Percentiles rank a stretch among this genome's conserved stretches.
These are phyloP conservation scores for Lasiosphaeria hispida DNA, from an alignment of 495 filamentous ascomycete genomes.

Conservation along the genomic window DNA sequence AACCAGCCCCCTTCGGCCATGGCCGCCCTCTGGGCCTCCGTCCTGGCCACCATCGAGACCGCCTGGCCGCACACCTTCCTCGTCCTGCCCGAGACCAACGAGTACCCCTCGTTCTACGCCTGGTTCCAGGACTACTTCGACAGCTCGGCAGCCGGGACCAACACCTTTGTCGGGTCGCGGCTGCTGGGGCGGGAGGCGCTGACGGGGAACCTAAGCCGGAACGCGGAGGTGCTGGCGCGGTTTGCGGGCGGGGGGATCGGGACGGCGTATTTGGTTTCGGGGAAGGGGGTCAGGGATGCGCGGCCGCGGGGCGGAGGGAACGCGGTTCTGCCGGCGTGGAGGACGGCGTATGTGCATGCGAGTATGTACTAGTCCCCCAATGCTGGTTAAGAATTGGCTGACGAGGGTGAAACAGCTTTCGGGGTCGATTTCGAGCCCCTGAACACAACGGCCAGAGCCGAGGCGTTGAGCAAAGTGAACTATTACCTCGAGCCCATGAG, in stretches of 20 bases:
- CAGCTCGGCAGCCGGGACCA: conserved; percentile 29
- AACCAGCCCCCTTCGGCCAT: conserved; percentile 37
- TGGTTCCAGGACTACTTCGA: conserved; percentile 46
- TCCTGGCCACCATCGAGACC: conserved; percentile 37
- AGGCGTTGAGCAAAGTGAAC: conserved; percentile 42
- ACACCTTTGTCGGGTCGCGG: conserved; percentile 41
- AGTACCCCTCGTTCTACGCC: conserved; percentile 44
- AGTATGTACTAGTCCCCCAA: too few relatives aligned
- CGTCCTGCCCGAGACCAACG: conserved; percentile 35
- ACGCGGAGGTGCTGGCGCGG: conserved; percentile 26
- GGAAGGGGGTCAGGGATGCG: conserved; percentile 35
- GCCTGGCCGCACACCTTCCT: conserved; percentile 46
- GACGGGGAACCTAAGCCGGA: conserved; percentile 23
- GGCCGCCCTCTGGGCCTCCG: conserved; percentile 40
- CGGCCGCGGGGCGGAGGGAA: conserved; percentile 41
- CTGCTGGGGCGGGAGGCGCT: conserved; percentile 37
- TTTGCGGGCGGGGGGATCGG: conserved; percentile 2
- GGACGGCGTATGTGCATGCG: conserved; percentile 47
- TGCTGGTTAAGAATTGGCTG: too few relatives aligned
- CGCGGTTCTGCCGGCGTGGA: conserved; percentile 56
- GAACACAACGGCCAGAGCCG: conserved; percentile 32
- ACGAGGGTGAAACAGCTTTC: background rate
- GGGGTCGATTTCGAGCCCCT: conserved; percentile 39
- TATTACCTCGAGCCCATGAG: conserved; percentile 40
- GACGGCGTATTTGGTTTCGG: conserved; percentile 32